Evolutionary conservation across 2,329 filamentous ascomycete genomes (phyloP).

Genomic region (Pseudogymnoascus sp.): DNA sequence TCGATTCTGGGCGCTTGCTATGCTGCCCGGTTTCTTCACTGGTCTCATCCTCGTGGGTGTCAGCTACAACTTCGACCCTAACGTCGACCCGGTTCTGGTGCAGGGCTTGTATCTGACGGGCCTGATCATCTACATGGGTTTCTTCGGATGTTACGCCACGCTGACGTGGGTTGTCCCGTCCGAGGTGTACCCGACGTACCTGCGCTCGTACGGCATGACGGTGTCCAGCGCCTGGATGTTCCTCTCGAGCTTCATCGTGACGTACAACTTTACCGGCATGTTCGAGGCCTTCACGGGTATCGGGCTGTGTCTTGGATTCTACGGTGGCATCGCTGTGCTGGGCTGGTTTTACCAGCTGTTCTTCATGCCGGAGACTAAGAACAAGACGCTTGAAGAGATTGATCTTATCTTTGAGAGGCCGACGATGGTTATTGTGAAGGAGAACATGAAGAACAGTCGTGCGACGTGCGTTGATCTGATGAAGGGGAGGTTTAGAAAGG

Average conservation of each 20-base stretch:
- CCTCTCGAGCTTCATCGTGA: constrained; percentile 64
- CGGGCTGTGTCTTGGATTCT: constrained; percentile 62
- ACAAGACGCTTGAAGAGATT: constrained; percentile 60
- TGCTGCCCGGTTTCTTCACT: constrained; percentile 65
- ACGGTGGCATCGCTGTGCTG: constrained; percentile 63
- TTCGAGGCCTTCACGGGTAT: constrained; percentile 58
- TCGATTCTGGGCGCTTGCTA: constrained; percentile 66
- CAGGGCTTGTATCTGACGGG: constrained; percentile 59
- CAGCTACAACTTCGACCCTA: constrained; percentile 38
- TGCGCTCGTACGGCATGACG: constrained; percentile 67
- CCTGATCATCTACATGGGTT: constrained; percentile 60
- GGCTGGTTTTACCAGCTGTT: constrained; percentile 66
- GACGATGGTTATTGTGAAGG: constrained; percentile 52
- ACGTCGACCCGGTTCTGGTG: constrained; percentile 33
- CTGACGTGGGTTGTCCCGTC: constrained; percentile 60
- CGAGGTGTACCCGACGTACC: constrained; percentile 66
- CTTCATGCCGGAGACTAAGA: constrained; percentile 72
- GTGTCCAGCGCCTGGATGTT: constrained; percentile 61
- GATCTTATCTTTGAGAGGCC: constrained; percentile 59
- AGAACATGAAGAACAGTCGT: constrained; percentile 41
- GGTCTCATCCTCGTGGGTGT: constrained; percentile 60
- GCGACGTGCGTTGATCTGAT: not conserved
- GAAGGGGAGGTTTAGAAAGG: constrained; percentile 1
- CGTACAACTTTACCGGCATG: constrained; percentile 69
- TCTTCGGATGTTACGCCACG: constrained; percentile 60